Conservation (phyloP, 176 grass and related monocot genomes). For the Ensete ventricosum region DNA sequence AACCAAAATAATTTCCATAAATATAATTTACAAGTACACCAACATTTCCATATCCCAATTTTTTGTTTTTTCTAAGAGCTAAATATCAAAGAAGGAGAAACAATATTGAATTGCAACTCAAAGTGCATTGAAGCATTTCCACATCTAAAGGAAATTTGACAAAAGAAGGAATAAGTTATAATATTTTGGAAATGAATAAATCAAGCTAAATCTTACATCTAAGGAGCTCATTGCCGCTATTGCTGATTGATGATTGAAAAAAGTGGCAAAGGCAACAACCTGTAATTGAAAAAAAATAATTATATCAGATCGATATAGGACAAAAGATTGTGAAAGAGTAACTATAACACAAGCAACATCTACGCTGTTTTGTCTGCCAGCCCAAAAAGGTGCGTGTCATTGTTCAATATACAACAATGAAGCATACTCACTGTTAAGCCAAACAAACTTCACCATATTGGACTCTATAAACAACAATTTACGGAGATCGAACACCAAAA, state of each 20-base stretch:
- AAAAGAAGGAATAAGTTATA: neutral
- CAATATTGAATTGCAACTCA: too few relatives aligned
- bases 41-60: neutral
- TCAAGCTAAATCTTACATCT: slow-evolving; percentile 42
- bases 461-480: neutral
- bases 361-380: neutral
- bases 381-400: neutral
- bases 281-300: slow-evolving; percentile 26
- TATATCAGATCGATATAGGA: neutral
- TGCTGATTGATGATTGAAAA: slow-evolving; percentile 80
- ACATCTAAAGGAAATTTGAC: neutral
- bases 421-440: neutral
- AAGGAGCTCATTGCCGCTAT: slow-evolving; percentile 53
- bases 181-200: neutral
- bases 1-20: too few relatives aligned
- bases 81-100: neutral
- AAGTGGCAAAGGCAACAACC: slow-evolving; percentile 85
- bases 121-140: neutral
- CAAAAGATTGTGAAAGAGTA: neutral
- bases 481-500: neutral
- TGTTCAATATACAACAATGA: neutral
- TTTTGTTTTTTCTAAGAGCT: neutral
- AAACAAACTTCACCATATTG: neutral
- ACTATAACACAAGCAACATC: neutral
- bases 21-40: too few relatives aligned